Evolutionary conservation across 192 early-diverging fungal genomes (phyloP).

Genomic region (Glomus cerebriforme): DNA sequence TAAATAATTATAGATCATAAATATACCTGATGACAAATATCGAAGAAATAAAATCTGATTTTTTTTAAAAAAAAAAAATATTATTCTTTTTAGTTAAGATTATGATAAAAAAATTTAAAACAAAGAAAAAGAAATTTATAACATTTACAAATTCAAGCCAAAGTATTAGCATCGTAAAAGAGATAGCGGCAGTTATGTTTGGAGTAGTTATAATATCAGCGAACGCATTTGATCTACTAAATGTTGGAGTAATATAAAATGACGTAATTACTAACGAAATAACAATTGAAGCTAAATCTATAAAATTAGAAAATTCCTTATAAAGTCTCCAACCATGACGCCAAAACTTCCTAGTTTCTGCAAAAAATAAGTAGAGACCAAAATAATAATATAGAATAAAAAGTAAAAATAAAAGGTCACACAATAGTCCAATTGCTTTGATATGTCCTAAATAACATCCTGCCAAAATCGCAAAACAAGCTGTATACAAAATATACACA

Average conservation of each 20-base stretch:
- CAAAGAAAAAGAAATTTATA: not conserved
- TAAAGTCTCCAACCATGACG: not conserved
- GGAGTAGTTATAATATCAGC: not conserved
- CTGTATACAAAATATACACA: not conserved
- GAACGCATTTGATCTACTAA: not conserved
- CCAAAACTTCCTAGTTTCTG: not conserved
- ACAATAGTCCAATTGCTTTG: not conserved
- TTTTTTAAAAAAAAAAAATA: not conserved
- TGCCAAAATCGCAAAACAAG: not conserved
- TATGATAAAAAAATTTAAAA: not conserved
- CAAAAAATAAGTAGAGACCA: not conserved
- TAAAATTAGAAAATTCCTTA: not conserved
- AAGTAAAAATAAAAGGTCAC: not conserved
- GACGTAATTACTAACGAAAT: not conserved
- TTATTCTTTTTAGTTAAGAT: not conserved
- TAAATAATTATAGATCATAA: too few relatives aligned
- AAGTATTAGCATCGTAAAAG: not conserved
- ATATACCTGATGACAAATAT: not conserved
- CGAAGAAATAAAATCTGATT: not conserved
- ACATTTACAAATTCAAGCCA: constrained; percentile 4
- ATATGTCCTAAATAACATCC: not conserved
- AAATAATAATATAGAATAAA: not conserved
- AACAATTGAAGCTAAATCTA: not conserved
- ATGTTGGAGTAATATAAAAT: not conserved
- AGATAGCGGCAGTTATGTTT: not conserved